A percentile compares a stretch with the other conserved stretches of the same genome.
phyloP scores from a whole-genome alignment of 257 asterid genomes.

The Nicotiana attenuata region DNA sequence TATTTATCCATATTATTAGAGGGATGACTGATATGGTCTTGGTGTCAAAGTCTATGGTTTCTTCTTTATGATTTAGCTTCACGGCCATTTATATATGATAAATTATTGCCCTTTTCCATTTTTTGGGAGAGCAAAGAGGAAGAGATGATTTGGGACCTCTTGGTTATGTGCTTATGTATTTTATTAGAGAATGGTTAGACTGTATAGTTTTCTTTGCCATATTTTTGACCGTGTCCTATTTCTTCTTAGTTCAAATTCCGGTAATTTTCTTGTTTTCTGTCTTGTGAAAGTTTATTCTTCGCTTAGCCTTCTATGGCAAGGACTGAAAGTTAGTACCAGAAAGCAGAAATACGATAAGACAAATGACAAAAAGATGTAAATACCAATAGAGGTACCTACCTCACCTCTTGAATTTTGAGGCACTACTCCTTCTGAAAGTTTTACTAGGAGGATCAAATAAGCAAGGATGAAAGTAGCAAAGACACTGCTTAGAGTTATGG shows the following conservation, averaged over 20 bases:
- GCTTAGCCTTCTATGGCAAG: slow-evolving; percentile 44
- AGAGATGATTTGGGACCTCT: slow-evolving; percentile 91
- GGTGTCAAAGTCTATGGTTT: too few relatives aligned
- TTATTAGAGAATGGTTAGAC: slow-evolving; percentile 68
- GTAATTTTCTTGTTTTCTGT: background rate
- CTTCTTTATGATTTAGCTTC: too few relatives aligned
- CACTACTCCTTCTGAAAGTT: too few relatives aligned
- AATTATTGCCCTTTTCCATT: too few relatives aligned
- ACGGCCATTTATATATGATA: too few relatives aligned
- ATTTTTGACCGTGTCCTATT: background rate
- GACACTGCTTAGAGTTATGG: too few relatives aligned
- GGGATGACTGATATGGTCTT: too few relatives aligned
- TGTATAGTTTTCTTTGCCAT: background rate
- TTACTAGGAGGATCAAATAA: too few relatives aligned
- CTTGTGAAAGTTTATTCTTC: too few relatives aligned
- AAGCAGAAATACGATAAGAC: slow-evolving; percentile 40
- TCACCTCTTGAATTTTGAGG: too few relatives aligned
- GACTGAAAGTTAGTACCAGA: slow-evolving; percentile 36
- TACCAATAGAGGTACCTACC: slow-evolving; percentile 37
- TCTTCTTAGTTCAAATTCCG: background rate
- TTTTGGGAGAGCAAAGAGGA: slow-evolving; percentile 67
- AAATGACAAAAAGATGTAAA: slow-evolving; percentile 33
- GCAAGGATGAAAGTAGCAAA: too few relatives aligned
- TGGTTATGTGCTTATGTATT: slow-evolving; percentile 90
- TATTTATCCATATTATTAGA: too few relatives aligned